Conservation (phyloP, 768 basidiomycete species). For the Infundibulicybe gibba region DNA sequence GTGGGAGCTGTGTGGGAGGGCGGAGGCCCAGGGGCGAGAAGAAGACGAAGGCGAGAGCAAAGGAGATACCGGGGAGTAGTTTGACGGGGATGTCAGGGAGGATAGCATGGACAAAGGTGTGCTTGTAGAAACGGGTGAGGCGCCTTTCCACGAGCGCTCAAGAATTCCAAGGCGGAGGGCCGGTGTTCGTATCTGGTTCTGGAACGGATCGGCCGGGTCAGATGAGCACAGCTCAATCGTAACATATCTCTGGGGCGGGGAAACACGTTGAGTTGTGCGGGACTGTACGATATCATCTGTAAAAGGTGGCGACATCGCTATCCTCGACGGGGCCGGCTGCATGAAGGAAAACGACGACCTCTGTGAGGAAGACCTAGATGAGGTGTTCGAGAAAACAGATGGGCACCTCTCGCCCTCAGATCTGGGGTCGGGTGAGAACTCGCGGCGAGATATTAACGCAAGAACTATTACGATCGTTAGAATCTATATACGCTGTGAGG, state of each 20-base stretch:
- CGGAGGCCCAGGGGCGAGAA: slow-evolving; percentile 4
- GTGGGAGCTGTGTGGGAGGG: slow-evolving; percentile 3
- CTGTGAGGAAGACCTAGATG: slow-evolving; percentile 6
- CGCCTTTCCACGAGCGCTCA: neutral
- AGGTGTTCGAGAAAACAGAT: slow-evolving; percentile 1
- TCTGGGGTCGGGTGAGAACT: slow-evolving; percentile 8
- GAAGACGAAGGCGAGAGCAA: slow-evolving; percentile 5
- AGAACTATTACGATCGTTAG: slow-evolving; percentile 12
- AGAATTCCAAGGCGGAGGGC: neutral
- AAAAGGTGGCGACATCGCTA: too few species aligned
- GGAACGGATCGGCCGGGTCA: neutral
- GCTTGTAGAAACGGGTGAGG: neutral
- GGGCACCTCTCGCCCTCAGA: neutral
- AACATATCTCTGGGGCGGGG: too few species aligned
- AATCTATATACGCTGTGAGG: neutral
- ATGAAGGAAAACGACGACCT: neutral
- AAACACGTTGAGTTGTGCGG: too few species aligned
- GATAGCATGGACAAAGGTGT: slow-evolving; percentile 5
- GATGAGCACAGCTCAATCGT: too few species aligned
- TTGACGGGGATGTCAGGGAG: neutral
- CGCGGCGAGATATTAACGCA: slow-evolving; percentile 16
- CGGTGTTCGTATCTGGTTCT: neutral
- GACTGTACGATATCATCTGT: too few species aligned
- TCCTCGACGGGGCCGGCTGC: neutral
- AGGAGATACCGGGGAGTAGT: slow-evolving; percentile 1